phyloP scores from a whole-genome alignment of 441 rosid species.

The Melastoma candidum region DNA sequence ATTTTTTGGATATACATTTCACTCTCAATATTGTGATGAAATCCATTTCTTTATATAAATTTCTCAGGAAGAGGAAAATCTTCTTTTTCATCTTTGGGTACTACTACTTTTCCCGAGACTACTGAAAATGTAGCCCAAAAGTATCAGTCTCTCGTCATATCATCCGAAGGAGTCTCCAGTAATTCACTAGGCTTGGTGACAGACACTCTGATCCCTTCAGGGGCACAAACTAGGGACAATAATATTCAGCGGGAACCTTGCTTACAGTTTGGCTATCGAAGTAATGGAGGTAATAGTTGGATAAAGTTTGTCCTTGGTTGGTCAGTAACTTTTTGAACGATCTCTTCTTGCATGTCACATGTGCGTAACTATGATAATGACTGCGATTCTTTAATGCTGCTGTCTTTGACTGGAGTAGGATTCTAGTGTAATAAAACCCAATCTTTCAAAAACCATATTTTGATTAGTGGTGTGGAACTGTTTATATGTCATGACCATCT shows the following conservation, averaged over 20 bases:
- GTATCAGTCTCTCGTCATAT: slow-evolving; percentile 37
- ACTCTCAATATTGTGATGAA: slow-evolving; percentile 5
- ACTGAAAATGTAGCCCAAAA: slow-evolving; percentile 40
- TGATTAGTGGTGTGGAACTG: too few relatives aligned
- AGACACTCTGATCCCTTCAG: slow-evolving; percentile 29
- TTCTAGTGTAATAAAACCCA: too few relatives aligned
- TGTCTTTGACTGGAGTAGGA: too few relatives aligned
- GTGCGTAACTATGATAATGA: too few relatives aligned
- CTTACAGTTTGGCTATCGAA: slow-evolving; percentile 65
- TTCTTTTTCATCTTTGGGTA: slow-evolving; percentile 31
- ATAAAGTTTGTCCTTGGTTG: too few relatives aligned
- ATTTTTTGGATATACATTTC: slow-evolving; percentile 1
- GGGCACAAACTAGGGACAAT: slow-evolving; percentile 38
- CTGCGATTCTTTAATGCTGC: too few relatives aligned
- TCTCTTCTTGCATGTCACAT: too few relatives aligned
- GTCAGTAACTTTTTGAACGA: too few relatives aligned
- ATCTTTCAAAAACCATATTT: too few relatives aligned
- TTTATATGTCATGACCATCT: too few relatives aligned
- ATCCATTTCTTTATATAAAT: slow-evolving; percentile 17
- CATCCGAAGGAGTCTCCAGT: slow-evolving; percentile 34
- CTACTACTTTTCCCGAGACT: slow-evolving; percentile 33
- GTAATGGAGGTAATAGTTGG: slow-evolving; percentile 56
- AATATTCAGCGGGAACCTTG: slow-evolving; percentile 23
- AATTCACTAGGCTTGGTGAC: slow-evolving; percentile 31
- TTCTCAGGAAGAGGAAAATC: slow-evolving; percentile 48